Evolutionary conservation across 2,329 filamentous ascomycete species (phyloP).

Genomic region (Metarhizium guizhouense): DNA sequence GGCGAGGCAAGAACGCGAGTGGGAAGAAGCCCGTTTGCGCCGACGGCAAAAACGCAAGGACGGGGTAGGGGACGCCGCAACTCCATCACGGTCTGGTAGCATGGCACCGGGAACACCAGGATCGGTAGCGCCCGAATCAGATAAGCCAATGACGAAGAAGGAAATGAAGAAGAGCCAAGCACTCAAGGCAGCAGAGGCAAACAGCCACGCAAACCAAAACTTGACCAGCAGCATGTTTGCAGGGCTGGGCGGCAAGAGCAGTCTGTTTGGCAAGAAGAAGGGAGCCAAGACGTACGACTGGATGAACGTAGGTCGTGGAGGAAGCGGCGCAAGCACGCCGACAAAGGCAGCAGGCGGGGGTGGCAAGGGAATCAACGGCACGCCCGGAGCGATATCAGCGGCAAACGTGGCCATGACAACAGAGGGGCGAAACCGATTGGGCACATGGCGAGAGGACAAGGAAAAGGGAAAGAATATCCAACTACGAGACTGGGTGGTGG

Average conservation of each 20-base stretch:
- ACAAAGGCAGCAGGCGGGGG: constrained; percentile 24
- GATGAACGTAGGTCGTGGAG: constrained; percentile 51
- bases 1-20: constrained; percentile 57
- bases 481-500: constrained; percentile 70
- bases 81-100: constrained; percentile 44
- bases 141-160: constrained; percentile 77
- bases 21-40: constrained; percentile 62
- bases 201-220: constrained; percentile 75
- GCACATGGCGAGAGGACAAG: constrained; percentile 70
- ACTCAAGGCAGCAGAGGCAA: constrained; percentile 70
- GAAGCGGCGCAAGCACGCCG: constrained; percentile 46
- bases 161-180: constrained; percentile 67
- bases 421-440: constrained; percentile 54
- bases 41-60: constrained; percentile 58
- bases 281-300: constrained; percentile 63
- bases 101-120: constrained; percentile 53
- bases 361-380: constrained; percentile 24
- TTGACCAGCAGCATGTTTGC: constrained; percentile 68
- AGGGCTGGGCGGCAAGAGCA: constrained; percentile 53
- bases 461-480: constrained; percentile 73
- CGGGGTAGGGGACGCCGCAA: constrained; percentile 42
- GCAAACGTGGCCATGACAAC: constrained; percentile 38
- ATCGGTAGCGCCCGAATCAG: constrained; percentile 51
- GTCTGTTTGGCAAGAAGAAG: constrained; percentile 49
- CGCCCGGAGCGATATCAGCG: constrained; percentile 20